These are phyloP conservation scores for Monosporascus cannonballus DNA, from an alignment of 2,329 filamentous ascomycete species.

Conservation along the genomic window DNA sequence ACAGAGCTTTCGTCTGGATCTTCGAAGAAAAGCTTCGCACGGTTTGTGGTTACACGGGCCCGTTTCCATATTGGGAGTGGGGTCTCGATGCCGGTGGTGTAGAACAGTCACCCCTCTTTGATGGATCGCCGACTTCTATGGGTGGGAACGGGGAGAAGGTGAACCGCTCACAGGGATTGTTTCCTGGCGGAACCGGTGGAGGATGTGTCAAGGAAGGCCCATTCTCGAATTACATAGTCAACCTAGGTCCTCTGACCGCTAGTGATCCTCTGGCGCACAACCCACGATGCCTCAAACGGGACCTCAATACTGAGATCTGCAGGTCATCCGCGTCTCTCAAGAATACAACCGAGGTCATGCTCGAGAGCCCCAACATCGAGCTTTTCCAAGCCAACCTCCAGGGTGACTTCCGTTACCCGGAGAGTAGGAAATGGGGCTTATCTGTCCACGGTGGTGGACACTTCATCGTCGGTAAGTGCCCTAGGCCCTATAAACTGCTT, in stretches of 20 bases:
- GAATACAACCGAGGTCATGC: conserved; percentile 32
- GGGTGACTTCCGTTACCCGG: conserved; percentile 26
- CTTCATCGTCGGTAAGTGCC: conserved; percentile 24
- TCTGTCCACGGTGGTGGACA: conserved; percentile 30
- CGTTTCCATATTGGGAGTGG: conserved; percentile 29
- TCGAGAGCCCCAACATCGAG: conserved; percentile 26
- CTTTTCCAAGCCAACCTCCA: conserved; percentile 36
- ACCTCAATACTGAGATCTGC: conserved; percentile 30
- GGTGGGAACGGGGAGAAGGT: conserved; percentile 36
- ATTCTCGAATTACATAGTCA: conserved; percentile 33
- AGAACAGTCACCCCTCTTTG: conserved; percentile 36
- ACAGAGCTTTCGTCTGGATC: conserved; percentile 29
- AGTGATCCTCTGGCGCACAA: conserved; percentile 28
- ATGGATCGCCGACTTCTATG: conserved; percentile 38
- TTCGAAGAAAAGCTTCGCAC: conserved; percentile 29
- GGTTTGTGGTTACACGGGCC: conserved; percentile 29
- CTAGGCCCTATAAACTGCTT: background rate
- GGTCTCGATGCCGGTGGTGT: conserved; percentile 29
- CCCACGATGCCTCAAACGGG: conserved; percentile 36
- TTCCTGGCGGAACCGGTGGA: conserved; percentile 43
- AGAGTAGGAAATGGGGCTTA: conserved; percentile 19
- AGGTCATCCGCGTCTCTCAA: conserved; percentile 14
- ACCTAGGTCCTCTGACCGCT: conserved; percentile 30
- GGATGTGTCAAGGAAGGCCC: conserved; percentile 46
- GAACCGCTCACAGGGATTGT: conserved; percentile 14